phyloP scores from a whole-genome alignment of 139 green algal genomes.

The Chlamydomonas sp. region DNA sequence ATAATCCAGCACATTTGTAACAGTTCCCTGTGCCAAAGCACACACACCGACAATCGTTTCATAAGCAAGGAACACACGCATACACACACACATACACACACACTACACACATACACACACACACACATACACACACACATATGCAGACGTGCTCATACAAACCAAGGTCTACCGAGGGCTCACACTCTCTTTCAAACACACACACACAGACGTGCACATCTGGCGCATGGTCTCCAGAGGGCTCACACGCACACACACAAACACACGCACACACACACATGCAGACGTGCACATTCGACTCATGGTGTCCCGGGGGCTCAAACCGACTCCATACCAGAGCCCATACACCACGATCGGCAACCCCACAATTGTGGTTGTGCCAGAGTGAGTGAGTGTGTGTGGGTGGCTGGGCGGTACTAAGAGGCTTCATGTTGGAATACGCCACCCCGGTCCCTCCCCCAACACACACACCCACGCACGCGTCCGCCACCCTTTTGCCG shows the following conservation, averaged over 20 bases:
- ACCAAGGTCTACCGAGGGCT: background rate
- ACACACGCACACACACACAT: background rate
- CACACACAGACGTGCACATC: background rate
- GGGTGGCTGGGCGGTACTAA: too few relatives aligned
- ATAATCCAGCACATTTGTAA: too few relatives aligned
- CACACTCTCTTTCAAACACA: too few relatives aligned
- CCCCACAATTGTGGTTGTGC: constrained; percentile 64
- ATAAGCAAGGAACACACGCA: too few relatives aligned
- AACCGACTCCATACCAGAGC: constrained; percentile 75
- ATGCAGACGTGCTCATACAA: background rate
- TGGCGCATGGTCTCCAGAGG: background rate
- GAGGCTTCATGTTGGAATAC: too few relatives aligned
- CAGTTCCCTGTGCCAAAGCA: too few relatives aligned
- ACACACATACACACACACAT: background rate
- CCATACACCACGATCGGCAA: constrained; percentile 59
- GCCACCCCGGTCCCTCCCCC: too few relatives aligned
- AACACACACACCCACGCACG: too few relatives aligned
- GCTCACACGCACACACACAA: background rate
- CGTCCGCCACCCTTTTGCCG: too few relatives aligned
- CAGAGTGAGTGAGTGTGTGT: constrained; percentile 44
- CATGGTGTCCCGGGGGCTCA: constrained; percentile 64
- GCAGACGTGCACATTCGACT: constrained; percentile 66
- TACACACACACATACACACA: too few relatives aligned
- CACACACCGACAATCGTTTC: too few relatives aligned
- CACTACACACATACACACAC: too few relatives aligned